phyloP scores from a whole-genome alignment of 148 eudicot species.

The Rhododendron henanense region DNA sequence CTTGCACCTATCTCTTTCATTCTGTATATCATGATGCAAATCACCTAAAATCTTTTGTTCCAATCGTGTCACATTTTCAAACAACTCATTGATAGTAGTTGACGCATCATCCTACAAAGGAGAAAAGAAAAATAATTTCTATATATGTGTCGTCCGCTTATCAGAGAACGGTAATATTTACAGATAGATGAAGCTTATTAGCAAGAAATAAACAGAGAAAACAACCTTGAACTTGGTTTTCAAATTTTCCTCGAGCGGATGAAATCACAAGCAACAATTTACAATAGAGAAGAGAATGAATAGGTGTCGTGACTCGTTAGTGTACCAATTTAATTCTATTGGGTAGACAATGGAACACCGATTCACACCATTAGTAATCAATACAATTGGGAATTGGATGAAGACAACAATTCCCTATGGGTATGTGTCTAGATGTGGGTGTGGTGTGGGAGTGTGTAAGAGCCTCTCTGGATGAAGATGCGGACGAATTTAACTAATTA shows the following conservation, averaged over 20 bases:
- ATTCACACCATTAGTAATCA: background rate
- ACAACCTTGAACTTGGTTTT: conserved; percentile 35
- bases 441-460: background rate
- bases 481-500: background rate
- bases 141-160: too few relatives aligned
- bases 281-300: background rate
- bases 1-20: conserved; percentile 40
- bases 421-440: too few relatives aligned
- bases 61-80: conserved; percentile 38
- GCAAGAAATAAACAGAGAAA: background rate
- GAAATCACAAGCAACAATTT: background rate
- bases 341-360: background rate
- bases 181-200: background rate
- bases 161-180: background rate
- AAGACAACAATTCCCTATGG: background rate
- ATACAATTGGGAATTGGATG: background rate
- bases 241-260: conserved; percentile 23
- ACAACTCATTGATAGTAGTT: conserved; percentile 50
- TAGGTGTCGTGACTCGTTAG: background rate
- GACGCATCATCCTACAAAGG: conserved; percentile 40
- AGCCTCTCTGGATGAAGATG: background rate
- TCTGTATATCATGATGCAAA: conserved; percentile 33
- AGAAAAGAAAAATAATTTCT: too few relatives aligned
- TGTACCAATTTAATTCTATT: background rate
- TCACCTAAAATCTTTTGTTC: conserved; percentile 36